Evolutionary conservation across 2,329 filamentous ascomycete genomes (phyloP), one percentile per base, ranked within the genome.

Genomic region (Coleophoma cylindrospora): DNA sequence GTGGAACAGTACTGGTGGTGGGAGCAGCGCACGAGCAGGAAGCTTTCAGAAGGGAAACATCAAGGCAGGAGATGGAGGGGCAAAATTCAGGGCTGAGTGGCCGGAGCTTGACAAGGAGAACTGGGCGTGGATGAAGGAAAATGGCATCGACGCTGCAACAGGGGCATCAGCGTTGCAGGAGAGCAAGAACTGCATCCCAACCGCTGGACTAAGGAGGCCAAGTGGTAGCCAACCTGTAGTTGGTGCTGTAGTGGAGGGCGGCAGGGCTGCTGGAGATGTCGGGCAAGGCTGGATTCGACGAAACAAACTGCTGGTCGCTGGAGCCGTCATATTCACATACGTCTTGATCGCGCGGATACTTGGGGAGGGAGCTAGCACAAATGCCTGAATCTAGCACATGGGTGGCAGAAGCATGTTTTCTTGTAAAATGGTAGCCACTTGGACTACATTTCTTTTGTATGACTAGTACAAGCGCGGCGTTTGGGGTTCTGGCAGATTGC

Each of bases 1-100:
- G 94, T 97, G 91, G 91, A 99, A 99, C 71, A 89, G 85, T 34
- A 97, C 92, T 0, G 91, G 92, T 38, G 91, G 90, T 76, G 71
- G 43, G 9, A 61, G 54, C 19, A 59, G 48, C 21, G 34, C 21
- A 32, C 36, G 21, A 12, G 40, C 59, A 57, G 66, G 75, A 50
- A 67, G 72, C 3, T 72, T 73, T 1, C 72, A 73, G 50, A 89
- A 85, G 66, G 89, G 89, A 10, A 89, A 95, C 55, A 79, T 96
- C 63, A 95, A 91, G 69, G 87, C 87, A 3, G 94, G 94, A 19
- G 94, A 99, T 64, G 91, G 91, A 12, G 94, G 94, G 3, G 82
- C 86, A 61, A 95, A 95, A 71, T 99, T 99, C 68, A 80, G 84
- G 50, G 75, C 80, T 11, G 90, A 97, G 70, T 99, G 91, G 90